These are phyloP conservation scores for Sphaerobolus stellatus DNA, from an alignment of 1,284 basidiomycete species.

Conservation along the genomic window DNA sequence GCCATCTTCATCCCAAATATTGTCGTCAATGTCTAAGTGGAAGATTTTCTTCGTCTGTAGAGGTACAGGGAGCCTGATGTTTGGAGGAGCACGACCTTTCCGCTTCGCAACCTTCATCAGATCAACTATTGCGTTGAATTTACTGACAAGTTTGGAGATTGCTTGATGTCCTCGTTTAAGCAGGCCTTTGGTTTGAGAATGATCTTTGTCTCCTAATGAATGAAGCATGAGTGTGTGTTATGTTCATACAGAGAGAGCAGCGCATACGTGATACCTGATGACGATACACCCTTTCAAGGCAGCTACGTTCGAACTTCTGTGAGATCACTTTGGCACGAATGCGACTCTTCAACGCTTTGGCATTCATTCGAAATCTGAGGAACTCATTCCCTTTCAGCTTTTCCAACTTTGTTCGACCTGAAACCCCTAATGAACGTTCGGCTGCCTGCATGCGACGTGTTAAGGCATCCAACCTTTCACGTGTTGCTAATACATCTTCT, in stretches of 20 bases:
- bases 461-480: not conserved
- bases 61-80: not conserved
- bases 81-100: not conserved
- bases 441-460: too few relatives aligned
- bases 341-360: slow-evolving; percentile 13
- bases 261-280: too few relatives aligned
- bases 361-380: slow-evolving; percentile 12
- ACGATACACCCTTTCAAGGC: slow-evolving; percentile 7
- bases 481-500: too few relatives aligned
- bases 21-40: not conserved
- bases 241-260: slow-evolving; percentile 7
- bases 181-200: not conserved
- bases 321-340: slow-evolving; percentile 8
- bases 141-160: not conserved
- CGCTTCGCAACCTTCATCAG: not conserved
- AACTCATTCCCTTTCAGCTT: slow-evolving; percentile 7
- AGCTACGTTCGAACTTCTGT: slow-evolving; percentile 13
- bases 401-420: not conserved
- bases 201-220: not conserved
- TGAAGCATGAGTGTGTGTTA: not conserved
- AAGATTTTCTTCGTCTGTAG: not conserved
- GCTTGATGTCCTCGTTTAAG: not conserved
- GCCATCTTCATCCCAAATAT: not conserved
- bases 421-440: not conserved
- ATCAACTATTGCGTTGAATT: not conserved